phyloP scores from a whole-genome alignment of 2,329 filamentous ascomycete species.

The Neonectria punicea region DNA sequence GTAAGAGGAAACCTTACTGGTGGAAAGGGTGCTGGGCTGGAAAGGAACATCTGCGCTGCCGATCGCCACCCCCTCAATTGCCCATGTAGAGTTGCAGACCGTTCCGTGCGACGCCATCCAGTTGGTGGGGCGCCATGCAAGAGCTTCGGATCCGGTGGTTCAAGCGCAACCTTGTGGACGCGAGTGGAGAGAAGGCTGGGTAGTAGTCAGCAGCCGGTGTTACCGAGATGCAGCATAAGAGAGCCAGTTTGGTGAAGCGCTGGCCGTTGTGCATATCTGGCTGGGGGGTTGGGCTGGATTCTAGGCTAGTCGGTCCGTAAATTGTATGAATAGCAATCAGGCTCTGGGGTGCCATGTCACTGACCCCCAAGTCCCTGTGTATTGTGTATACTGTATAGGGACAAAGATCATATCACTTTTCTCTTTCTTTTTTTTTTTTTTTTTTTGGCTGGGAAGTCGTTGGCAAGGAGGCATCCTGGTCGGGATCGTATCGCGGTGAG shows the following conservation, averaged over 20 bases:
- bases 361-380: conserved; percentile 9
- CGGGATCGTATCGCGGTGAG: background rate
- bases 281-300: conserved; percentile 2
- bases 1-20: conserved; percentile 14
- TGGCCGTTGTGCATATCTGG: background rate
- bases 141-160: conserved; percentile 13
- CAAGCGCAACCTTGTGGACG: background rate
- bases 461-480: background rate
- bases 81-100: conserved; percentile 6
- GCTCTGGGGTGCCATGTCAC: background rate
- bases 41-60: conserved; percentile 8
- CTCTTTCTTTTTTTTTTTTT: conserved; percentile 5
- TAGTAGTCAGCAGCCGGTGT: conserved; percentile 7
- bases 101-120: conserved; percentile 9
- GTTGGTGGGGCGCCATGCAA: conserved; percentile 15
- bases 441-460: background rate
- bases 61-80: conserved; percentile 17
- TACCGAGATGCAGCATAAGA: conserved; percentile 18
- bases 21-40: conserved; percentile 1
- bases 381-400: background rate
- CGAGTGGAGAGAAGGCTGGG: conserved; percentile 9
- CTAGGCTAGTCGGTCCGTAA: conserved; percentile 13
- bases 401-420: conserved; percentile 8
- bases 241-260: conserved; percentile 6
- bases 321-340: background rate